These are phyloP conservation scores for Arxiozyma telluris DNA, from an alignment of 1,139 yeast species.

Conservation along the genomic window DNA sequence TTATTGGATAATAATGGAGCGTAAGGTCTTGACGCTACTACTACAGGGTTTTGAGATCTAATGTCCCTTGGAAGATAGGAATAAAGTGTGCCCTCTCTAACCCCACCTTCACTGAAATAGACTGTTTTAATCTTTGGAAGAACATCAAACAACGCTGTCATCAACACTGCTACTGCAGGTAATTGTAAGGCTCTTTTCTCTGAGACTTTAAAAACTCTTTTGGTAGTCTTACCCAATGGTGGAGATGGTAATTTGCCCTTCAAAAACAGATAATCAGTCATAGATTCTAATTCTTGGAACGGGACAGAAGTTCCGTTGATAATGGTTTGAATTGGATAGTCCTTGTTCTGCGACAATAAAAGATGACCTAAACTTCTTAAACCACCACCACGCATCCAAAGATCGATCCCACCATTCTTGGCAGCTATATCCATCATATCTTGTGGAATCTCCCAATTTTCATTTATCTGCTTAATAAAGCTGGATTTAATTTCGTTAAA, in stretches of 20 bases:
- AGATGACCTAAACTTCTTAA: slow-evolving; percentile 55
- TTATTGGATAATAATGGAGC: slow-evolving; percentile 51
- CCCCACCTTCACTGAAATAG: slow-evolving; percentile 62
- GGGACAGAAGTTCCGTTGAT: slow-evolving; percentile 57
- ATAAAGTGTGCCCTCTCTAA: slow-evolving; percentile 60
- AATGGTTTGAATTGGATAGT: slow-evolving; percentile 51
- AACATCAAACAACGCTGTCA: slow-evolving; percentile 49
- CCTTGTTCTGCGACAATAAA: slow-evolving; percentile 41
- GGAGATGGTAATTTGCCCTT: slow-evolving; percentile 36
- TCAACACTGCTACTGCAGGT: slow-evolving; percentile 55
- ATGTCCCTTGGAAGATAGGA: slow-evolving; percentile 46
- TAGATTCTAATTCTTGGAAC: slow-evolving; percentile 39
- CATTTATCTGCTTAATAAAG: slow-evolving; percentile 40
- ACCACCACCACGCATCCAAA: slow-evolving; percentile 63
- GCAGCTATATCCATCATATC: slow-evolving; percentile 40
- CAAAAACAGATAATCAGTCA: slow-evolving; percentile 41
- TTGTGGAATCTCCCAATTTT: slow-evolving; percentile 38
- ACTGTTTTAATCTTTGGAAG: slow-evolving; percentile 51
- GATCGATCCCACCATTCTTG: slow-evolving; percentile 45
- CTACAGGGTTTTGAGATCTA: slow-evolving; percentile 52
- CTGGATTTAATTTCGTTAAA: slow-evolving; percentile 41
- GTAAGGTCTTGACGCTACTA: slow-evolving; percentile 55
- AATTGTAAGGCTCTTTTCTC: slow-evolving; percentile 52
- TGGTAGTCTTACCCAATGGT: slow-evolving; percentile 23
- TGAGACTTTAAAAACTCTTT: slow-evolving; percentile 49